Conservation (phyloP, 2,329 filamentous ascomycete genomes). For the Reticulascus tulasneorum region DNA sequence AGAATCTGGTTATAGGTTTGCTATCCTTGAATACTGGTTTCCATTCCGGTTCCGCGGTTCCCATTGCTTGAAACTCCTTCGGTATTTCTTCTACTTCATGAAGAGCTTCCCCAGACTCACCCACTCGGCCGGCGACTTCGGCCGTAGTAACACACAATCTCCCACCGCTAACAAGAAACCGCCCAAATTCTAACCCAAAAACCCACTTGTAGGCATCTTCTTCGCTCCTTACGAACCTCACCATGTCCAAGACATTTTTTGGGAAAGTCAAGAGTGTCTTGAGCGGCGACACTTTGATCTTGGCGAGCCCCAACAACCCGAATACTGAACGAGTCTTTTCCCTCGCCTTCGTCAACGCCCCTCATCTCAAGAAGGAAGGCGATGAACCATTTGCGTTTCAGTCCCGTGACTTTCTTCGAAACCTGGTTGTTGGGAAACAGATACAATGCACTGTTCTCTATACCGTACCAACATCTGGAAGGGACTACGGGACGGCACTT, state of each 20-base stretch:
- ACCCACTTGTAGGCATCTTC: slow-evolving; percentile 1
- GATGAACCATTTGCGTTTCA: slow-evolving; percentile 93
- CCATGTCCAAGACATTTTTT: slow-evolving; percentile 52
- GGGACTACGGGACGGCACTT: slow-evolving; percentile 80
- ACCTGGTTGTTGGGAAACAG: slow-evolving; percentile 78
- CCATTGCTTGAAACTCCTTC: no score
- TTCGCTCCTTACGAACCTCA: slow-evolving; percentile 17
- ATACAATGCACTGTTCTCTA: slow-evolving; percentile 84
- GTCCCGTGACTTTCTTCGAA: slow-evolving; percentile 88
- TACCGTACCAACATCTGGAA: slow-evolving; percentile 77
- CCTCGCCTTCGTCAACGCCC: slow-evolving; percentile 87
- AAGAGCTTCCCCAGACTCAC: no score
- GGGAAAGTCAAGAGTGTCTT: slow-evolving; percentile 88
- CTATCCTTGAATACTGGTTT: no score
- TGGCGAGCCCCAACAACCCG: slow-evolving; percentile 77
- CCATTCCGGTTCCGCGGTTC: no score
- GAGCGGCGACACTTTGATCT: slow-evolving; percentile 86
- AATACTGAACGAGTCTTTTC: slow-evolving; percentile 81
- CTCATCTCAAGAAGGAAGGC: slow-evolving; percentile 79
- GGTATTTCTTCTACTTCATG: no score
- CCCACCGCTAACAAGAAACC: no score
- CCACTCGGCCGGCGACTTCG: no score
- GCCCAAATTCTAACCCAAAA: no score
- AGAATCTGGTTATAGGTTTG: no score
- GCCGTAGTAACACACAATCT: no score